Base-by-base conservation (phyloP, 441 rosid genomes). In the Arabidopsis lyrata region DNA sequence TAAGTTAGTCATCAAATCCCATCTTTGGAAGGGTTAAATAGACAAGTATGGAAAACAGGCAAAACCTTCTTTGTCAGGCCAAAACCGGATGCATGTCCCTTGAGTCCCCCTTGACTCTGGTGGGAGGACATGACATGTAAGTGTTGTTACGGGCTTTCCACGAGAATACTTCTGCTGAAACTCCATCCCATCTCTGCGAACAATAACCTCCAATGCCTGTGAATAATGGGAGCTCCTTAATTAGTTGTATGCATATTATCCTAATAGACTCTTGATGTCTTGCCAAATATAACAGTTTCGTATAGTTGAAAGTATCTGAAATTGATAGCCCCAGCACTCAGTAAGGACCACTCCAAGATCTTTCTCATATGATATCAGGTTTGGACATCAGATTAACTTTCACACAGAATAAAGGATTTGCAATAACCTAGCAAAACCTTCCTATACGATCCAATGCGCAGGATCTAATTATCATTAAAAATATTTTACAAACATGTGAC, bases 41-140 rank as follows among this genome's bases (percentile, higher is more conserved):
- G 22, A 18, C 8, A 36, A 52, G n/a, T 45, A 55, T 4, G 31
- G 67, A 78, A 36, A 64, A 52, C 29, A 62, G 74, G 71, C 47
- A 44, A 58, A 81, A 96, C 99, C 96, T 88, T 90, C 86, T 83
- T 85, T 85, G 86, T 96, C 99, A 63, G 98, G 99, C 97, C 97
- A 93, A 85, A 96, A 96, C 72, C 84, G 82, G 78, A 96, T 84
- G 70, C 81, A 5, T 57, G 97, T 96, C 73, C 99, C 99, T 74
- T 81, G 80, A 65, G 70, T 81, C 69, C 69, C 86, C 78, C 81
- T 86, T 45, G 83, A 84, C 72, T 90, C 99, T 69, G 61, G 81
- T 31, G 93, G 86, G 59, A 89, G 95, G 15, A 70, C 81, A 75
- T 68, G 82, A 74, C 88, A 74, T 38, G 86, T 87, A 31, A 96